Conservation (phyloP, 306 rosid genomes). For the Hylodesmum podocarpum region DNA sequence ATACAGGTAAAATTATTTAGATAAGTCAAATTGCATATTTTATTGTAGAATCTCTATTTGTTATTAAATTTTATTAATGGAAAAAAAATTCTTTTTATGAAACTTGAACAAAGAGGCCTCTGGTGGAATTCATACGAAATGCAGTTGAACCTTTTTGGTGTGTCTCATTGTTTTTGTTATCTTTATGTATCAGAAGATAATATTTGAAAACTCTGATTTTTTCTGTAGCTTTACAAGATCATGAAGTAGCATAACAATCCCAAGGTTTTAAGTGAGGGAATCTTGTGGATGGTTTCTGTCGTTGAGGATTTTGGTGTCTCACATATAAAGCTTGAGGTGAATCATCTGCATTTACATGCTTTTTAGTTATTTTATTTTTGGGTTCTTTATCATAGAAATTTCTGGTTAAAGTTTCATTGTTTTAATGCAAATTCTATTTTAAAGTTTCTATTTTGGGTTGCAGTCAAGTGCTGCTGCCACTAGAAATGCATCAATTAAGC, state of each 20-base stretch:
- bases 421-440: conserved; percentile 23
- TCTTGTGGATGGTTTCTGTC: conserved; percentile 95
- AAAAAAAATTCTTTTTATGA: conserved; percentile 31
- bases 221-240: conserved; percentile 78
- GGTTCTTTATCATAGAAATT: background rate
- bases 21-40: no score
- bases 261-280: conserved; percentile 96
- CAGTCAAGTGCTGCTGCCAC: conserved; percentile 98
- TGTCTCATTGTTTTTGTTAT: conserved; percentile 7
- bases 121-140: background rate
- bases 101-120: background rate
- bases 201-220: background rate
- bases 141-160: background rate
- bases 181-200: background rate
- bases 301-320: conserved; percentile 92
- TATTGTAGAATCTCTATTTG: no score
- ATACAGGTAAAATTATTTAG: no score
- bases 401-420: background rate
- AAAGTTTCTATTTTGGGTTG: conserved; percentile 90
- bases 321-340: conserved; percentile 89
- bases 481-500: conserved; percentile 90
- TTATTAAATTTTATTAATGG: no score
- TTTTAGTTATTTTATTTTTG: background rate
- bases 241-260: conserved; percentile 99
- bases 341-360: background rate